Evolutionary conservation across 2,329 filamentous ascomycete genomes (phyloP).

Genomic region (Albifimbria verrucaria): DNA sequence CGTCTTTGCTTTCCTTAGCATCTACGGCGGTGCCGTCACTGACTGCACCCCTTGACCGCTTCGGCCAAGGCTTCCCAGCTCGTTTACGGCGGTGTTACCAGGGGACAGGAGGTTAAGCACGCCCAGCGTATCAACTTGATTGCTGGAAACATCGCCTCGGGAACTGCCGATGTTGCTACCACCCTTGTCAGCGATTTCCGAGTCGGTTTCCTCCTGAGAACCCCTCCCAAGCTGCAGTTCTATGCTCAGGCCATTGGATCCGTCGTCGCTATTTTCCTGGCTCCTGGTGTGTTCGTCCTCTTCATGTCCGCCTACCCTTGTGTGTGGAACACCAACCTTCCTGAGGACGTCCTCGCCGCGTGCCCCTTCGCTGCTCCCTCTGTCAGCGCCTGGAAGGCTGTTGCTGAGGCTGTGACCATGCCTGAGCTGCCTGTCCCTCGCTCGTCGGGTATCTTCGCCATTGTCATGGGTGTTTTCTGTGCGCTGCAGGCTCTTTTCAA

Average conservation of each 20-base stretch:
- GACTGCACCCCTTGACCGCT: conserved; percentile 61
- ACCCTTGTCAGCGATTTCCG: conserved; percentile 62
- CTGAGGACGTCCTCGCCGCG: conserved; percentile 25
- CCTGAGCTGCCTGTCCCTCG: conserved; percentile 52
- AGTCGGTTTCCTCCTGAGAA: conserved; percentile 64
- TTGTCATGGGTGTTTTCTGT: conserved; percentile 50
- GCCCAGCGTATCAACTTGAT: conserved; percentile 65
- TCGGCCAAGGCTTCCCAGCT: conserved; percentile 68
- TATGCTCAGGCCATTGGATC: conserved; percentile 62
- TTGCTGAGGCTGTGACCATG: conserved; percentile 58
- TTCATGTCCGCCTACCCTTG: conserved; percentile 68
- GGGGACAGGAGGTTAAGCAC: conserved; percentile 42
- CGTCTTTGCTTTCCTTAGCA: conserved; percentile 54
- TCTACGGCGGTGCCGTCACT: conserved; percentile 51
- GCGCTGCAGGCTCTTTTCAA: conserved; percentile 49
- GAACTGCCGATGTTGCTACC: conserved; percentile 51
- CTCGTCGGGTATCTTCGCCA: conserved; percentile 53
- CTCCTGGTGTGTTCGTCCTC: conserved; percentile 64
- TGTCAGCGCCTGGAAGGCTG: conserved; percentile 63
- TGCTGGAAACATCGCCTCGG: conserved; percentile 55
- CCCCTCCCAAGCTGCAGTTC: conserved; percentile 63
- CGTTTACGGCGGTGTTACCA: conserved; percentile 62
- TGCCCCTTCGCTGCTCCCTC: conserved; percentile 63
- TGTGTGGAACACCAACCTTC: conserved; percentile 48
- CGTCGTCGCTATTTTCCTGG: conserved; percentile 62